Base-by-base conservation (phyloP, 305 asterid genomes). In the Rubia occidens region DNA sequence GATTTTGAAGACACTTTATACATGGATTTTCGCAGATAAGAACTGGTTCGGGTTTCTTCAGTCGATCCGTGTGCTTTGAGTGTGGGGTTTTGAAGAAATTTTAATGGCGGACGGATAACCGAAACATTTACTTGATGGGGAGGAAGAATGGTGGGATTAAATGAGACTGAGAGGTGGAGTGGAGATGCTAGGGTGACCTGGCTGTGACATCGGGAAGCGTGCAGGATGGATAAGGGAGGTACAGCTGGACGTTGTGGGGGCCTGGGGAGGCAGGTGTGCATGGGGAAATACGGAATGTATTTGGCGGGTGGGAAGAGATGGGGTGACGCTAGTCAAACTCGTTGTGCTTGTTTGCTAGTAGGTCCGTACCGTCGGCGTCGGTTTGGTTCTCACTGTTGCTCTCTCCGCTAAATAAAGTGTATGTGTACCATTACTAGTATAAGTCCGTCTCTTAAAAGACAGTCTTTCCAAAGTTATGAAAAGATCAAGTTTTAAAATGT, bases 321-420 rank as follows among this genome's bases (percentile, higher is more conserved):
- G 6, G 26, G 71, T 67, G 71, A 67, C 62, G 61, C 3, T 67
- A 67, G 71, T 54, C 24, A 67, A 32, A 21, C 62, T 54, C 32
- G 44, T 17, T 18, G n/a, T 67, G 62, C 13, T 15, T 51, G n/a
- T 49, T 0, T 2, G 6, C 5, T 13, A 49, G 18, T 43, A 47
- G 66, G 40, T 42, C 66, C 66, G 26, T 62, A 66, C 9, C 71
- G 71, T 67, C 71, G 71, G 71, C 71, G 71, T 29, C 71, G 71
- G 49, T 67, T 64, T 18, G 5, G 43, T 4, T 15, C 13, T 42
- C 9, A 21, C 62, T 56, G 60, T 20, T 55, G 60, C 29, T 56
- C 35, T 56, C 35, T 2, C 58, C 6, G 58, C 58, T 14, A 51
- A 51, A 6, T 51, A 24, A 51, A 3, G 8, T 51, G 58, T 51